Evolutionary conservation across 2,329 filamentous ascomycete genomes (phyloP).

Genomic region (Alternaria atra): DNA sequence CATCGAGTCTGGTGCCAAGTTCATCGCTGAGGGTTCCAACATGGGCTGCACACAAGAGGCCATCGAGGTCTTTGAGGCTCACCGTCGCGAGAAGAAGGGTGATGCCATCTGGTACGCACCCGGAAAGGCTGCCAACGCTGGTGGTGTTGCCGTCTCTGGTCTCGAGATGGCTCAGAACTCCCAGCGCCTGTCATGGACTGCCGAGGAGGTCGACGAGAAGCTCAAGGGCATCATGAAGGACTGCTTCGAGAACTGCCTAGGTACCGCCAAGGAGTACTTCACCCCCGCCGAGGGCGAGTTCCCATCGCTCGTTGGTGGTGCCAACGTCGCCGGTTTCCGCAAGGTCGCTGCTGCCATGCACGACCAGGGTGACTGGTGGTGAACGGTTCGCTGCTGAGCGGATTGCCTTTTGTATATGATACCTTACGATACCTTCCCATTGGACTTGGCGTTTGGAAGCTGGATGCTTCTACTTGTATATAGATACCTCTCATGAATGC

Average conservation of each 20-base stretch:
- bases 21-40: slow-evolving; percentile 96
- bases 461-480: slow-evolving; percentile 22
- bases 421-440: slow-evolving; percentile 33
- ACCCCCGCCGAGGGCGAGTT: slow-evolving; percentile 80
- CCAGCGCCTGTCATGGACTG: slow-evolving; percentile 82
- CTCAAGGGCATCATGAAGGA: slow-evolving; percentile 95
- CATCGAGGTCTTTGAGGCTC: slow-evolving; percentile 89
- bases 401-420: slow-evolving; percentile 33
- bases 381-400: slow-evolving; percentile 24
- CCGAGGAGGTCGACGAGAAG: slow-evolving; percentile 88
- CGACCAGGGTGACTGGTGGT: slow-evolving; percentile 95
- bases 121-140: slow-evolving; percentile 94
- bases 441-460: slow-evolving; percentile 29
- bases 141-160: slow-evolving; percentile 95
- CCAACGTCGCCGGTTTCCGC: slow-evolving; percentile 97
- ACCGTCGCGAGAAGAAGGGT: slow-evolving; percentile 74
- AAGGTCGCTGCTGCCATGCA: slow-evolving; percentile 96
- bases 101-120: slow-evolving; percentile 92
- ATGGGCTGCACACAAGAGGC: slow-evolving; percentile 98
- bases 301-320: slow-evolving; percentile 88
- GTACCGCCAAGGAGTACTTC: slow-evolving; percentile 90
- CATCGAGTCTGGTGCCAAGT: slow-evolving; percentile 77
- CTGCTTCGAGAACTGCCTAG: slow-evolving; percentile 87
- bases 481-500: slow-evolving; percentile 33
- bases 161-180: slow-evolving; percentile 99